Conservation (phyloP, 177 flowering plant species). For the Vitis hybrid region DNA sequence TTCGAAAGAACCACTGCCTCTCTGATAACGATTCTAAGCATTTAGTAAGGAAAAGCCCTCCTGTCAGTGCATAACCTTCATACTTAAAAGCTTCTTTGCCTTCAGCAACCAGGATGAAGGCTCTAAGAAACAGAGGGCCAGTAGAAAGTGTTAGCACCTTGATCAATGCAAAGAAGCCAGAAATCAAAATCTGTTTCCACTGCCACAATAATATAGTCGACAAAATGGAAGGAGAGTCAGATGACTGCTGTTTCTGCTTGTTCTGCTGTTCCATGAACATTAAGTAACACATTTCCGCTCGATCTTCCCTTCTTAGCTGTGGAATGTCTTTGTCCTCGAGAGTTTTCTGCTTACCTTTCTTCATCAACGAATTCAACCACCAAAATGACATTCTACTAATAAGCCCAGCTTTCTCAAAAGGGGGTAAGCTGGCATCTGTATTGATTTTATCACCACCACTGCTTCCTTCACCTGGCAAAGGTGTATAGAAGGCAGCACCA, state of each 20-base stretch:
- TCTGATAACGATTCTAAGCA: conserved; percentile 1
- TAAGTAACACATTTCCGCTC: conserved; percentile 33
- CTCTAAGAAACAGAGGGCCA: conserved; percentile 24
- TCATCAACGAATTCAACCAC: conserved; percentile 48
- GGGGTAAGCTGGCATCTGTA: conserved; percentile 25
- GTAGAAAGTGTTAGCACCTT: conserved; percentile 33
- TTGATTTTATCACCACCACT: conserved; percentile 10
- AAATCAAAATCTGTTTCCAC: conserved; percentile 30
- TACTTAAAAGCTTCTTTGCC: not conserved
- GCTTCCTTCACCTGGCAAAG: conserved; percentile 21
- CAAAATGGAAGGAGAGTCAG: conserved; percentile 28
- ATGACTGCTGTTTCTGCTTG: conserved; percentile 13
- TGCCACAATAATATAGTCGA: conserved; percentile 31
- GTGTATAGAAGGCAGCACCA: conserved; percentile 16
- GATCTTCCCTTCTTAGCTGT: conserved; percentile 27
- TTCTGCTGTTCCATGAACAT: conserved; percentile 24
- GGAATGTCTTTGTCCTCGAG: conserved; percentile 44
- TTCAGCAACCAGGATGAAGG: conserved; percentile 1
- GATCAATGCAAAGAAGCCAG: conserved; percentile 45
- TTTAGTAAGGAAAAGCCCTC: too few species aligned
- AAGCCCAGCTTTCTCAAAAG: conserved; percentile 39
- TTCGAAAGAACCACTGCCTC: conserved; percentile 64
- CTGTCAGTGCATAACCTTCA: too few species aligned
- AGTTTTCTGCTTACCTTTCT: not conserved
- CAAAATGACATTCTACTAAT: conserved; percentile 37